Conservation (phyloP, 2,329 filamentous ascomycete species). For the Ceratocystis destructans region DNA sequence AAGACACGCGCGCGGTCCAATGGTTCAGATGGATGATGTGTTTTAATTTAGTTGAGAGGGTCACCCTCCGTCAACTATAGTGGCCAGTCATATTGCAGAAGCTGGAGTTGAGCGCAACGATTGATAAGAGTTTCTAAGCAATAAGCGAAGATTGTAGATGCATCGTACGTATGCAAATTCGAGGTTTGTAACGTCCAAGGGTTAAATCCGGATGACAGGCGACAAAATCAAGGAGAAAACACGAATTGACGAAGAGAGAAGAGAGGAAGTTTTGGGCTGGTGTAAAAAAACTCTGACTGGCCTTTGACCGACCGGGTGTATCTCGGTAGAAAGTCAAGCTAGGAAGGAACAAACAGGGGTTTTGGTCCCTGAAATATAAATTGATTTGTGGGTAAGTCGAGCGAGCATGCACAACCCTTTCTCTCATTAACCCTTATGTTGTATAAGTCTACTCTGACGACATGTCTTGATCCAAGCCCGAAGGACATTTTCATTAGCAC, state of each 20-base stretch:
- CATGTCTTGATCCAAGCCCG: not conserved
- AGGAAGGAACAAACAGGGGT: not conserved
- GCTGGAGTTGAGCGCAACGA: too few species aligned
- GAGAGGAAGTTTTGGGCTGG: not conserved
- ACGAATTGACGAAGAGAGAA: not conserved
- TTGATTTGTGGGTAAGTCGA: not conserved
- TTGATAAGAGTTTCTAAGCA: not conserved
- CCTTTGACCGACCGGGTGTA: not conserved
- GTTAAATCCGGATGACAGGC: not conserved
- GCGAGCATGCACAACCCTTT: not conserved
- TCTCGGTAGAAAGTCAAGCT: not conserved
- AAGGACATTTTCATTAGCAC: not conserved
- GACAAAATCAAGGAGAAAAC: not conserved
- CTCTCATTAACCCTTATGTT: too few species aligned
- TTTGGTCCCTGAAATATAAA: not conserved
- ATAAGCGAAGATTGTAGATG: not conserved
- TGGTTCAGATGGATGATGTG: too few species aligned
- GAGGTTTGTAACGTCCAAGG: not conserved
- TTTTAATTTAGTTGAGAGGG: too few species aligned
- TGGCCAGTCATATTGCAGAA: too few species aligned
- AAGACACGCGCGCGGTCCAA: too few species aligned
- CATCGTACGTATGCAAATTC: not conserved
- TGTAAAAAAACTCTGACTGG: not conserved
- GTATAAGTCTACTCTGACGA: too few species aligned
- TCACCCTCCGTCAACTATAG: too few species aligned